phyloP scores from a whole-genome alignment of 192 early-diverging fungal species.

The Entomortierella lignicola region DNA sequence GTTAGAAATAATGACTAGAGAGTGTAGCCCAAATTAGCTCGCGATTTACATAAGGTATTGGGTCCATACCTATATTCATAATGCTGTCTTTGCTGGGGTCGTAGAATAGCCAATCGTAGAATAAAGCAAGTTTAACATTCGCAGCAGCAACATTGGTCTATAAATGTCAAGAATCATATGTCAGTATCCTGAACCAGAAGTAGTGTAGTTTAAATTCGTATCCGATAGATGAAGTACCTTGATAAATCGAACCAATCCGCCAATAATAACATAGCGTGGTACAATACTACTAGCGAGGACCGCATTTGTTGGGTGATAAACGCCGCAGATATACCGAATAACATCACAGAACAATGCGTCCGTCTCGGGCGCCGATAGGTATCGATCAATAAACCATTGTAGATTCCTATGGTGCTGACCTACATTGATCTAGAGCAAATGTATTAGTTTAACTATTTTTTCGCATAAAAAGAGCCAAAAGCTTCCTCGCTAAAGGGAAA shows the following conservation, averaged over 20 bases:
- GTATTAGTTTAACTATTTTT: neutral
- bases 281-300: slow-evolving; percentile 77
- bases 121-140: slow-evolving; percentile 78
- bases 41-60: neutral
- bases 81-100: slow-evolving; percentile 73
- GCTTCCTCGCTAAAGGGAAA: too few relatives aligned
- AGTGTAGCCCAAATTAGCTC: neutral
- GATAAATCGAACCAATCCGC: slow-evolving; percentile 66
- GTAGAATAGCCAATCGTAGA: slow-evolving; percentile 85
- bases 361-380: slow-evolving; percentile 64
- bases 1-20: neutral
- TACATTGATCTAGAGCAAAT: slow-evolving; percentile 51
- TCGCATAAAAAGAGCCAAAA: too few relatives aligned
- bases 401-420: slow-evolving; percentile 67
- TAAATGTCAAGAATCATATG: neutral
- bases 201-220: neutral
- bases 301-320: slow-evolving; percentile 78
- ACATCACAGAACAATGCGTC: slow-evolving; percentile 73
- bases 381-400: slow-evolving; percentile 75
- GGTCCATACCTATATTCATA: slow-evolving; percentile 71
- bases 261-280: slow-evolving; percentile 77
- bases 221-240: slow-evolving; percentile 35
- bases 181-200: neutral
- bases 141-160: slow-evolving; percentile 69
- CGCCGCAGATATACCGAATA: slow-evolving; percentile 79